Evolutionary conservation across 2,329 filamentous ascomycete genomes (phyloP), one percentile per base, ranked within the genome.

Genomic region (Dactylellina cionopaga): DNA sequence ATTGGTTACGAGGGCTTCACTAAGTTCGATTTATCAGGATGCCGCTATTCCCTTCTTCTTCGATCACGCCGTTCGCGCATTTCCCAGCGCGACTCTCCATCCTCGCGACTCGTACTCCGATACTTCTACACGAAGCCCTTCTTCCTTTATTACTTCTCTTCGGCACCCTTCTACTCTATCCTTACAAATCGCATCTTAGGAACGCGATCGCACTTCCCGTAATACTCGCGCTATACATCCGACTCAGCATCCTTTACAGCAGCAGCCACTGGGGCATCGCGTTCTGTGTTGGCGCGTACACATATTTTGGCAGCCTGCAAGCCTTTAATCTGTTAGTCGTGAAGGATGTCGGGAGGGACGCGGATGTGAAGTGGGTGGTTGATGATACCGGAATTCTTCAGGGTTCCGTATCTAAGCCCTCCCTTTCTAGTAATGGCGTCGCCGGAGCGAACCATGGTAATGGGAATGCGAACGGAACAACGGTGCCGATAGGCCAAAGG

Each of bases 241-340:
- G 66, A 11, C 22, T 71, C 11, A 37, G 41, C 49, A 5, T 52
- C 10, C 5, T 64, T 5, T 59, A 71, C 15, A 71, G 58, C 39
- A 71, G 66, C 25, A 64, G 66, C 19, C 66, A 71, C 27, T 71
- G 66, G 66, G 66, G 66, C 29, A 47, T 71, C 58, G 66, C 66
- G 51, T 71, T 71, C 24, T 71, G 66, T 29, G 49, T 63, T n/a
- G 66, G 66, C 5, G 58, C 66, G 24, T 49, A 56, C 37, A 47
- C 66, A 51, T 71, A 71, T 11, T 71, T 51, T 54, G 66, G 66
- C 2, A 37, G 41, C 10, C 43, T 71, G 13, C 66, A 71, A 24
- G 58, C 66, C 7, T 71, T 71, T 43, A 71, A 64, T 31, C 51
- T 71, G 6, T 43, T 71, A 4, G 66, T 71, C 7, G 66, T 64